These are phyloP conservation scores for Xylaria sp. DNA, from an alignment of 2,329 filamentous ascomycete species.

Conservation along the genomic window DNA sequence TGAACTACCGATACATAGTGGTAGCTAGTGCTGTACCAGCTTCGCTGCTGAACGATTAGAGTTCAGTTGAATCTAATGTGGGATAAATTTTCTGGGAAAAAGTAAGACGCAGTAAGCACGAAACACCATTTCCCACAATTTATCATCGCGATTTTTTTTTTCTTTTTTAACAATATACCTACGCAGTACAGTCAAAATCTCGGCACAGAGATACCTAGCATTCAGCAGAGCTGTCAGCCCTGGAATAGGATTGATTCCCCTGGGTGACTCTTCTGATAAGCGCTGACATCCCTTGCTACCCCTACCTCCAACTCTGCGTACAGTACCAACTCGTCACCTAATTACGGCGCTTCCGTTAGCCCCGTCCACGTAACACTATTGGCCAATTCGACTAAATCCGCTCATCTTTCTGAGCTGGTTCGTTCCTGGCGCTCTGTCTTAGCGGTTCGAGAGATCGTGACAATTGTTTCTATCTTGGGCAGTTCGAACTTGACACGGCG, in stretches of 20 bases:
- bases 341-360: constrained; percentile 44
- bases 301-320: constrained; percentile 29
- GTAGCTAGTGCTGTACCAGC: constrained; percentile 4
- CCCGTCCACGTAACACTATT: constrained; percentile 36
- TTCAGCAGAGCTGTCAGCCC: constrained; percentile 9
- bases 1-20: not conserved
- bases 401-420: constrained; percentile 23
- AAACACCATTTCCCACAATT: not conserved
- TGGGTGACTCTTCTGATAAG: constrained; percentile 36
- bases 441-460: constrained; percentile 20
- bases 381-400: constrained; percentile 29
- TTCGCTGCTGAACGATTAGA: not conserved
- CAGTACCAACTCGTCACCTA: constrained; percentile 23
- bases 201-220: not conserved
- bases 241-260: constrained; percentile 22
- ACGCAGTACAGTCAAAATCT: constrained; percentile 1
- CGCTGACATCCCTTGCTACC: constrained; percentile 38
- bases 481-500: constrained; percentile 28
- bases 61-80: constrained; percentile 1
- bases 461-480: constrained; percentile 30
- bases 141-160: not conserved
- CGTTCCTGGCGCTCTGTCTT: constrained; percentile 23
- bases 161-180: not conserved
- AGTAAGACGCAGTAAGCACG: not conserved
- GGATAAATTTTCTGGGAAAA: not conserved